Conservation (phyloP, 1,284 basidiomycete species). For the Leccinum subspadiceum region DNA sequence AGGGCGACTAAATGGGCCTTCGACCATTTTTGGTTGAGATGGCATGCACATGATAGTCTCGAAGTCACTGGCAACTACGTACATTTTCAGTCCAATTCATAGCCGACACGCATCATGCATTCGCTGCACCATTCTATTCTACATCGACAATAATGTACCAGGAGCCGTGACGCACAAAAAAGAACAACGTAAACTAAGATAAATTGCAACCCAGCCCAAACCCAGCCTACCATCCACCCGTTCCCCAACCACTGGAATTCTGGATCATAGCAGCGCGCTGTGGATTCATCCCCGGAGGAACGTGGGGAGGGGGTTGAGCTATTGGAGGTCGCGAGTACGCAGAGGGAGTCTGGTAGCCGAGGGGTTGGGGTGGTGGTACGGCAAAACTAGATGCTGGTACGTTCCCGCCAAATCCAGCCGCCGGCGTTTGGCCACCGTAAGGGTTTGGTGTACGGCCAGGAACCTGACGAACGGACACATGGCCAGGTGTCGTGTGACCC, state of each 20-base stretch:
- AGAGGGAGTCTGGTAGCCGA: slow-evolving; percentile 64
- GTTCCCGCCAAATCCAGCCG: slow-evolving; percentile 29
- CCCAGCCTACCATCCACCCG: slow-evolving; percentile 33
- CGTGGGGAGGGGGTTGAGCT: slow-evolving; percentile 39
- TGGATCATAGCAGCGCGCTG: slow-evolving; percentile 62
- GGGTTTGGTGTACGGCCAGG: slow-evolving; percentile 71
- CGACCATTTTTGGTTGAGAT: not conserved
- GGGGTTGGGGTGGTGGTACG: slow-evolving; percentile 14
- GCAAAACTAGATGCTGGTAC: no score
- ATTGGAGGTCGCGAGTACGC: slow-evolving; percentile 43
- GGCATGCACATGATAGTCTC: not conserved
- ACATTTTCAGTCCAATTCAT: not conserved
- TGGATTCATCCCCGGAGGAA: slow-evolving; percentile 61
- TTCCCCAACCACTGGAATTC: slow-evolving; percentile 38
- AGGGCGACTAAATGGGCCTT: slow-evolving; percentile 9
- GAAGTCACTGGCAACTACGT: not conserved
- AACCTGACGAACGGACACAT: slow-evolving; percentile 67
- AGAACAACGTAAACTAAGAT: slow-evolving; percentile 12
- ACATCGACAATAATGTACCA: slow-evolving; percentile 28
- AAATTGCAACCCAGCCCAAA: slow-evolving; percentile 24
- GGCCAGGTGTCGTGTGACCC: slow-evolving; percentile 73
- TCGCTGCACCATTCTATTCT: slow-evolving; percentile 25
- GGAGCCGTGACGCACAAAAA: slow-evolving; percentile 9
- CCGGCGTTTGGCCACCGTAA: slow-evolving; percentile 55
- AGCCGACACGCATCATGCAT: not conserved